phyloP scores from a whole-genome alignment of 768 basidiomycete genomes.

The Calocera cornea region DNA sequence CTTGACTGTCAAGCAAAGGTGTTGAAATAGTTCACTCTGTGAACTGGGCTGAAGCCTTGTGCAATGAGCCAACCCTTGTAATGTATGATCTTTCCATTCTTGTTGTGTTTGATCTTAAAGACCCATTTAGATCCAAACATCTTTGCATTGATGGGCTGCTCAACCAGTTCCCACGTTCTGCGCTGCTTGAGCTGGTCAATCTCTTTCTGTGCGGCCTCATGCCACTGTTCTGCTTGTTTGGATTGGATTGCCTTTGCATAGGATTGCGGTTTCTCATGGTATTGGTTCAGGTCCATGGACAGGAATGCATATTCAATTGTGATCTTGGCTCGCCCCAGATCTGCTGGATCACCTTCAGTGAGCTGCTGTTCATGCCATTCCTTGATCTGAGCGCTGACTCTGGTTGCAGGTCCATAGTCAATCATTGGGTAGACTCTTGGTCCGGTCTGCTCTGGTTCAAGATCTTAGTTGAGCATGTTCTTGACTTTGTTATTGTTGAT shows the following conservation, averaged over 20 bases:
- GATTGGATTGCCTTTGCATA: not conserved
- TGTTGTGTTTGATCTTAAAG: conserved; percentile 30
- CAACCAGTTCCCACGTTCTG: conserved; percentile 24
- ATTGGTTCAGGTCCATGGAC: not conserved
- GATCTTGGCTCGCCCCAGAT: not conserved
- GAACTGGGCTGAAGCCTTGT: conserved; percentile 30
- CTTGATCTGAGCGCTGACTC: not conserved
- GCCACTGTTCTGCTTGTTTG: not conserved
- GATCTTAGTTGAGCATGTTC: not conserved
- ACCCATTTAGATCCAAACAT: conserved; percentile 31
- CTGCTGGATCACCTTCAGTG: not conserved
- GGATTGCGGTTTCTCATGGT: not conserved
- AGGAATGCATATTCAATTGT: not conserved
- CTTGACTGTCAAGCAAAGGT: conserved; percentile 21
- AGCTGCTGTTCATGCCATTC: not conserved
- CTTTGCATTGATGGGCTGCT: conserved; percentile 20
- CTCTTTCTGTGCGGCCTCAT: not conserved
- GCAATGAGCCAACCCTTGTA: conserved; percentile 35
- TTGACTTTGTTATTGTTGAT: not conserved
- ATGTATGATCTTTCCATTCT: conserved; percentile 24
- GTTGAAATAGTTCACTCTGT: conserved; percentile 31
- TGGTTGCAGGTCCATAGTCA: not conserved
- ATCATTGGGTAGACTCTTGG: not conserved
- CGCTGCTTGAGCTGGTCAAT: not conserved
- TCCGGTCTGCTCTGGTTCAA: not conserved